A percentile compares a stretch with the other conserved stretches of the same genome.
phyloP scores from a whole-genome alignment of 2,329 filamentous ascomycete genomes.

The Neophaeococcomyces aloes region DNA sequence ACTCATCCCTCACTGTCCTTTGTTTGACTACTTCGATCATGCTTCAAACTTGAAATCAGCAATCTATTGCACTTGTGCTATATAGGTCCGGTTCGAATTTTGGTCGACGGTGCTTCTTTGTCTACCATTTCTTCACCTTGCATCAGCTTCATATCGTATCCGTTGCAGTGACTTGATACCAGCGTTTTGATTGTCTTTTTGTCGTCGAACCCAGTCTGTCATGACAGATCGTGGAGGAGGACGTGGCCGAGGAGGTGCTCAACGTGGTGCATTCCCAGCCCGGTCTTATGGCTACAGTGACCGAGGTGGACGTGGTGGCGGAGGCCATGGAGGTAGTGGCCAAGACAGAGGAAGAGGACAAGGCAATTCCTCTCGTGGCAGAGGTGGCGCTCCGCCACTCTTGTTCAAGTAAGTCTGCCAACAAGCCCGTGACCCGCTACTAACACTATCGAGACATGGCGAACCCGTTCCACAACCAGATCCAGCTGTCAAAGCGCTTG shows the following conservation, averaged over 20 bases:
- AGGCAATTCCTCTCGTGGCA: not conserved
- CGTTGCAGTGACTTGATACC: too few species aligned
- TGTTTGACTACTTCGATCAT: too few species aligned
- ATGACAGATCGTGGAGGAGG: conserved; percentile 4
- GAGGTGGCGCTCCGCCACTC: not conserved
- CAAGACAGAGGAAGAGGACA: not conserved
- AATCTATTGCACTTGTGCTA: too few species aligned
- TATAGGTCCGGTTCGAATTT: too few species aligned
- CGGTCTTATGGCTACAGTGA: not conserved
- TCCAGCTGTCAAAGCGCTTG: not conserved
- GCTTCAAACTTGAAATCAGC: too few species aligned
- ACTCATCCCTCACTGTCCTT: too few species aligned
- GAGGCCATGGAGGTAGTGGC: not conserved
- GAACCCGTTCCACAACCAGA: not conserved
- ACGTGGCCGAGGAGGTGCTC: not conserved
- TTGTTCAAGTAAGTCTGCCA: not conserved
- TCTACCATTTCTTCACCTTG: too few species aligned
- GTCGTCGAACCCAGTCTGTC: too few species aligned
- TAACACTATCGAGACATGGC: not conserved
- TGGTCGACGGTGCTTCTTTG: too few species aligned
- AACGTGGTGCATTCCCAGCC: not conserved
- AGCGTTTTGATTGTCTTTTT: too few species aligned
- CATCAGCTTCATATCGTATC: too few species aligned
- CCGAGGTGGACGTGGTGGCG: not conserved
- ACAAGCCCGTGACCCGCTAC: too few species aligned